Conservation (phyloP, 805 yeast species). For the Candida insectalens region DNA sequence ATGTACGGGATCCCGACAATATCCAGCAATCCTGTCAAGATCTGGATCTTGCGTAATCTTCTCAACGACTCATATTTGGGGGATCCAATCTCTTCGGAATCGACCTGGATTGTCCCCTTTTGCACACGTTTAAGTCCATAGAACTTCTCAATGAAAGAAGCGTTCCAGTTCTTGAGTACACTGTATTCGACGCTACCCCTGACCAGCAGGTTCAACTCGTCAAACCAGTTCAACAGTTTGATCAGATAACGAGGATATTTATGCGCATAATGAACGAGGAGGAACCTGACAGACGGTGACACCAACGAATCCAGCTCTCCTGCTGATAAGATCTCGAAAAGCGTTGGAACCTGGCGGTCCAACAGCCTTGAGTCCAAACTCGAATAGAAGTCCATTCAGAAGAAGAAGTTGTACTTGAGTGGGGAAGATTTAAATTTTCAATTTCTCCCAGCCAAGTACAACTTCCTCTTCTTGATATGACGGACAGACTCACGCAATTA, state of each 20-base stretch:
- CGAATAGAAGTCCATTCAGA: conserved; percentile 66
- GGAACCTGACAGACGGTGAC: conserved; percentile 74
- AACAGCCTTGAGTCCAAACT: conserved; percentile 68
- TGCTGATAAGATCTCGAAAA: conserved; percentile 81
- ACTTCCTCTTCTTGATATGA: conserved; percentile 30
- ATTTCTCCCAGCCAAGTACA: not conserved
- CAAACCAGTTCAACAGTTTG: conserved; percentile 56
- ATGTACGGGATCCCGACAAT: conserved; percentile 61
- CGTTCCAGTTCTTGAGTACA: conserved; percentile 64
- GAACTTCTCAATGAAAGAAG: conserved; percentile 84
- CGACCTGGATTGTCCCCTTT: conserved; percentile 6
- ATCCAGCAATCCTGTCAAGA: conserved; percentile 43
- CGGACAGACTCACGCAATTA: conserved; percentile 83
- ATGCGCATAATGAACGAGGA: conserved; percentile 73
- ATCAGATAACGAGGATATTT: conserved; percentile 64
- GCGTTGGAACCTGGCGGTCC: conserved; percentile 71
- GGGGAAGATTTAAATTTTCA: not conserved
- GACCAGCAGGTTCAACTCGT: conserved; percentile 57
- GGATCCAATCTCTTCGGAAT: not conserved
- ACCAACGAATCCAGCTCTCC: conserved; percentile 67
- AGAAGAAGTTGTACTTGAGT: not conserved
- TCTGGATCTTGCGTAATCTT: conserved; percentile 44
- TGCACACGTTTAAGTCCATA: conserved; percentile 73
- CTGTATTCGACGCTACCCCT: conserved; percentile 63
- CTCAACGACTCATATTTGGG: conserved; percentile 37